Evolutionary conservation across 2,329 filamentous ascomycete genomes (phyloP), one percentile per base, ranked within the genome.

Genomic region (Salinomyces thailandicus): DNA sequence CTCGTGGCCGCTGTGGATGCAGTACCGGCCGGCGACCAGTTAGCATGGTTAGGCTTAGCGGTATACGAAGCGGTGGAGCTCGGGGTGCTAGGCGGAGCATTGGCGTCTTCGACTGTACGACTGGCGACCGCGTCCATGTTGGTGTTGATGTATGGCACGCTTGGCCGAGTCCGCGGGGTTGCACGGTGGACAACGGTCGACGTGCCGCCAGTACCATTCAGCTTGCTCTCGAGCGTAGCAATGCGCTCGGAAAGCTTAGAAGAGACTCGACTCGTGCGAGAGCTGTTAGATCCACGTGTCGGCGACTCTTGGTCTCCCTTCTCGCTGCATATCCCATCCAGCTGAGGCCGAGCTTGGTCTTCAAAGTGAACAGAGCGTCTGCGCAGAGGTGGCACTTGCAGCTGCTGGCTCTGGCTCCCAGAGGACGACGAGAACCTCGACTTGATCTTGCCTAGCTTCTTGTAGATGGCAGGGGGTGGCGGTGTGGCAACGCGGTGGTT

Each of bases 1-100:
- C 56, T 59, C 1, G 57, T 60, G 13, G 54, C 51, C 16, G 46
- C 49, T 5, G 57, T 60, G 5, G 57, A 60, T 17, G 38, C 34
- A 15, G 34, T 40, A 19, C 38, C 37, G 7, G 33, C 29, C 5
- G 38, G 38, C 26, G 38, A 40, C 33, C 38, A 40, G 38, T 45
- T 41, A 14, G 31, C 31, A 18, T 38, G 41, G 13, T 38, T 32
- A 19, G 42, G 35, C 6, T 41, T 35, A 8, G 38, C 32, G 11
- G 38, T 29, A 14, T 11, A 14, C 6, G 38, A 41, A 8, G 22
- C n/a, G 9, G 22, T 4, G 2, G 51, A 48, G 12, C 45, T 44
- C 5, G 31, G 26, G 12, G 42, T 42, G 31, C 41, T 47, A 11
- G 44, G 44, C 11, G 44, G 43, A 18, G 39, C 42, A 27, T 45